A percentile compares a stretch with the other conserved stretches of the same genome.
These are phyloP conservation scores for Rhodotorula kratochvilovae DNA, from an alignment of 768 basidiomycete species.

Conservation along the genomic window DNA sequence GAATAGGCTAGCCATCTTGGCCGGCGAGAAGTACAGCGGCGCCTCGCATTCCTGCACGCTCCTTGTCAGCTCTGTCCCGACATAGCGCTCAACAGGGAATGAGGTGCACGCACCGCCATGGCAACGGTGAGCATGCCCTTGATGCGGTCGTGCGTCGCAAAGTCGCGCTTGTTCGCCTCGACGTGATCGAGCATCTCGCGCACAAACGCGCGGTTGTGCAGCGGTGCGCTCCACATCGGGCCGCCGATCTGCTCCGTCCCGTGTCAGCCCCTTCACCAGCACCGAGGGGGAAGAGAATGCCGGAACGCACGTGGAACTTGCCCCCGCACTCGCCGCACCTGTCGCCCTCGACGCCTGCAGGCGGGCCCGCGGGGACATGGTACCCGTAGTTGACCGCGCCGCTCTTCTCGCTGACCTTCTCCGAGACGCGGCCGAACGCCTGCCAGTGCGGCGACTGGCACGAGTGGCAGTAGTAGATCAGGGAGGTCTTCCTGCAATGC, in stretches of 20 bases:
- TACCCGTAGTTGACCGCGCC: constrained; percentile 62
- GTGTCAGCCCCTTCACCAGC: not conserved
- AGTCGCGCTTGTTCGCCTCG: constrained; percentile 51
- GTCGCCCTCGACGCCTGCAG: constrained; percentile 48
- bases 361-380: constrained; percentile 68
- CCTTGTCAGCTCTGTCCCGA: not conserved
- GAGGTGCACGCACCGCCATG: constrained; percentile 61
- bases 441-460: constrained; percentile 82
- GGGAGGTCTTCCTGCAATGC: constrained; percentile 67
- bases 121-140: constrained; percentile 92
- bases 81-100: not conserved
- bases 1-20: constrained; percentile 71
- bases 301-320: constrained; percentile 65
- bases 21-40: constrained; percentile 85
- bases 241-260: constrained; percentile 64
- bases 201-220: constrained; percentile 75
- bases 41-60: constrained; percentile 61
- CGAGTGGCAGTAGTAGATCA: constrained; percentile 73
- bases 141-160: constrained; percentile 58
- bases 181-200: constrained; percentile 70
- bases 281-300: not conserved
- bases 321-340: constrained; percentile 78
- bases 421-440: constrained; percentile 69
- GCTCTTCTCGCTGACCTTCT: constrained; percentile 55
- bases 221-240: constrained; percentile 90